Evolutionary conservation across 1,139 yeast genomes (phyloP).

Genomic region (Hyphopichia wangnamkhiaoensis): DNA sequence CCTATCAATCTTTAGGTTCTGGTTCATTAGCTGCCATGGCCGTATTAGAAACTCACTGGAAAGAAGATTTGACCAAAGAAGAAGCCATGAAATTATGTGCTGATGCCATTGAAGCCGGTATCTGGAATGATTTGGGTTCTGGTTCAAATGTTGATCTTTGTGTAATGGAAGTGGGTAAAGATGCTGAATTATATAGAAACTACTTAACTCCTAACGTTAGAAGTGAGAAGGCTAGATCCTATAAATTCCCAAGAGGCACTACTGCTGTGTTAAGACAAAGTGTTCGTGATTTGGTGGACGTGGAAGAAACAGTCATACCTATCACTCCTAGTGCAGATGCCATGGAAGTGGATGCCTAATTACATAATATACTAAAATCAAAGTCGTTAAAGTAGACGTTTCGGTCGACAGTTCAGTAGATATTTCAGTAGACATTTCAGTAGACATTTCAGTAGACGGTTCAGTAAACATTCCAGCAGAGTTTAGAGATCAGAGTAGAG

Average conservation of each 20-base stretch:
- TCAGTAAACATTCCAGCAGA: too few species aligned
- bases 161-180: conserved; percentile 91
- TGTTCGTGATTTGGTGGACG: conserved; percentile 65
- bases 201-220: conserved; percentile 90
- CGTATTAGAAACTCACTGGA: conserved; percentile 87
- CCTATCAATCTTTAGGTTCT: conserved; percentile 88
- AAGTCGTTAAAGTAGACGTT: conserved; percentile 12
- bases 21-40: conserved; percentile 99
- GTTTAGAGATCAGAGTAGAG: too few species aligned
- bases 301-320: conserved; percentile 62
- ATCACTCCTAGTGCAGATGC: conserved; percentile 42
- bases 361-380: conserved; percentile 21
- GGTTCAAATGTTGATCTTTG: conserved; percentile 97
- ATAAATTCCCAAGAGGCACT: conserved; percentile 88
- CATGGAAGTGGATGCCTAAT: conserved; percentile 74
- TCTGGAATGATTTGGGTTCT: conserved; percentile 98
- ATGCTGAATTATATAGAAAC: conserved; percentile 81
- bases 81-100: conserved; percentile 90
- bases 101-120: conserved; percentile 95
- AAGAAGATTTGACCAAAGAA: conserved; percentile 71
- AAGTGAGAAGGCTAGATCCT: conserved; percentile 73
- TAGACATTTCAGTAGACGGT: not conserved
- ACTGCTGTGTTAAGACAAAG: conserved; percentile 77
- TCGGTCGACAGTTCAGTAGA: too few species aligned
- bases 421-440: not conserved